Evolutionary conservation across 257 asterid species (phyloP).

Genomic region (Jasminum sambac): DNA sequence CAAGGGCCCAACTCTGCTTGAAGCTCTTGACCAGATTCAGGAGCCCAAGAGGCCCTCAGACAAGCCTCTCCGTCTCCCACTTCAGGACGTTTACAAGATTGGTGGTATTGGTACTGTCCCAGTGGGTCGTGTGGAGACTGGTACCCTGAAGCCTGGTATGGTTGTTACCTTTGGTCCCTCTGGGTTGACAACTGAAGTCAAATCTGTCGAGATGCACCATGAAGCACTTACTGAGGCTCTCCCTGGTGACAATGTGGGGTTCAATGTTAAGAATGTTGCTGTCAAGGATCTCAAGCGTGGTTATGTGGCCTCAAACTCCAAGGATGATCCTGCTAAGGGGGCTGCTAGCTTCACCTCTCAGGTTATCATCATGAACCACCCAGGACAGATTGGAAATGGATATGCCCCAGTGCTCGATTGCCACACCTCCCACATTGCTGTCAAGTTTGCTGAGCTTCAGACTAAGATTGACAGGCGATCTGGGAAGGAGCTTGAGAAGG

Average conservation of each 20-base stretch:
- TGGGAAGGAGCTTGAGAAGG: slow-evolving; percentile 65
- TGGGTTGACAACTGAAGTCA: slow-evolving; percentile 37
- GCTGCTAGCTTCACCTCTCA: slow-evolving; percentile 61
- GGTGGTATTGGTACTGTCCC: slow-evolving; percentile 56
- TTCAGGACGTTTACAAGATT: slow-evolving; percentile 55
- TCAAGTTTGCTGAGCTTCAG: slow-evolving; percentile 54
- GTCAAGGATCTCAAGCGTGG: slow-evolving; percentile 69
- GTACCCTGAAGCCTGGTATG: slow-evolving; percentile 38
- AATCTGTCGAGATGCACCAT: slow-evolving; percentile 53
- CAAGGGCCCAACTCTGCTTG: slow-evolving; percentile 67
- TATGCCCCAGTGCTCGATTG: slow-evolving; percentile 69
- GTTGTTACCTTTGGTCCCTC: slow-evolving; percentile 35
- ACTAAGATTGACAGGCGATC: slow-evolving; percentile 57
- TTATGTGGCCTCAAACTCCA: slow-evolving; percentile 60
- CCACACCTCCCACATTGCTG: slow-evolving; percentile 71
- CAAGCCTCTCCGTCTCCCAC: slow-evolving; percentile 60
- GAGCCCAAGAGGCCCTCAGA: slow-evolving; percentile 50
- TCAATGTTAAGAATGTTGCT: slow-evolving; percentile 67
- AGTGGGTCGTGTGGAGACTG: slow-evolving; percentile 58
- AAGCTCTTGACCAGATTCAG: slow-evolving; percentile 44
- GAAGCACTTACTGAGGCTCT: slow-evolving; percentile 46
- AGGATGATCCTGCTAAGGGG: slow-evolving; percentile 60
- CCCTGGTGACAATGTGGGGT: slow-evolving; percentile 52
- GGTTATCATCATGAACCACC: slow-evolving; percentile 75
- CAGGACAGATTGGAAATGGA: slow-evolving; percentile 67